phyloP scores from a whole-genome alignment of 805 yeast species.

The Candida nemodendra region DNA sequence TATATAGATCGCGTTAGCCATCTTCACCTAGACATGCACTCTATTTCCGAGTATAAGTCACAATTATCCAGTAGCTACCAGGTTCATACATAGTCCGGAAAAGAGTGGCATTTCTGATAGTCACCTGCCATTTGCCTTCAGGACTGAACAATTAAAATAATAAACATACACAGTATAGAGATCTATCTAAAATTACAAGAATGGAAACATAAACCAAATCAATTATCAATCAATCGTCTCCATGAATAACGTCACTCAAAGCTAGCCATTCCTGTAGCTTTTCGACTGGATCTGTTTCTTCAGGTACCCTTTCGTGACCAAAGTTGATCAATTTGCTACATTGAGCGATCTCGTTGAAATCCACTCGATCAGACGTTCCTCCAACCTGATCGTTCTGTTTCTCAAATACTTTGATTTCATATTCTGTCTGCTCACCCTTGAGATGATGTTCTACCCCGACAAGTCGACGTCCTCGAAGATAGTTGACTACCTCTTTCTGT shows the following conservation, averaged over 20 bases:
- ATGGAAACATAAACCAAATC: too few relatives aligned
- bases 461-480: constrained; percentile 23
- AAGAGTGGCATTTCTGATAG: too few relatives aligned
- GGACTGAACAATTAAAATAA: too few relatives aligned
- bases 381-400: constrained; percentile 6
- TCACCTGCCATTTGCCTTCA: too few relatives aligned
- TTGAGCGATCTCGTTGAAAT: constrained; percentile 10
- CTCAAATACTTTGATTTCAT: constrained; percentile 9
- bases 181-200: too few relatives aligned
- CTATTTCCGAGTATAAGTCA: too few relatives aligned
- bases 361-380: constrained; percentile 7
- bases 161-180: too few relatives aligned
- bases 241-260: constrained; percentile 20
- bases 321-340: constrained; percentile 16
- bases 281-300: constrained; percentile 18
- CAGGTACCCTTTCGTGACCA: constrained; percentile 23
- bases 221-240: constrained; percentile 2
- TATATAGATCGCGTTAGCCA: too few relatives aligned
- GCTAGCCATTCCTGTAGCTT: constrained; percentile 22
- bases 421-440: neutral
- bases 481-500: constrained; percentile 8
- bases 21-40: too few relatives aligned
- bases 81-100: too few relatives aligned
- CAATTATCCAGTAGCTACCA: too few relatives aligned
- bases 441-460: constrained; percentile 15